Base-by-base conservation (phyloP, 1,284 basidiomycete species). In the Ganoderma sinense region DNA sequence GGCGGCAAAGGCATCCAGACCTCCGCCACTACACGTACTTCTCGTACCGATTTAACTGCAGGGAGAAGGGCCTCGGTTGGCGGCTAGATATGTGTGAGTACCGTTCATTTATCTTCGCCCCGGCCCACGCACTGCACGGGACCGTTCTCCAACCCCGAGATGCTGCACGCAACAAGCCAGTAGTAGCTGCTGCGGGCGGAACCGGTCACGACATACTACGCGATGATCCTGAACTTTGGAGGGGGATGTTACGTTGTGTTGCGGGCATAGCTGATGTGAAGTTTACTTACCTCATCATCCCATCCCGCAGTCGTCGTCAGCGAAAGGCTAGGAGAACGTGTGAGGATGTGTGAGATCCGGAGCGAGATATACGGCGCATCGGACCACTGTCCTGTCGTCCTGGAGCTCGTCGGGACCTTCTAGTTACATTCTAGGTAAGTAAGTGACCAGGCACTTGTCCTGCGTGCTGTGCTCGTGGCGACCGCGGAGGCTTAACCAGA, bases 321-420 rank as follows among this genome's bases (percentile, higher is more conserved):
- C 80, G 87, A 93, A 77, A 86, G 91, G 40, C 82, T 94, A 56
- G 80, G 81, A 26, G 84, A 88, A 31, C 84, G 85, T 53, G 91
- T 91, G 59, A 89, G 89, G 81, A 87, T 88, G 85, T 94, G 92
- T 76, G 93, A 94, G 78, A 96, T 96, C 69, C 85, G 95, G 56
- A 88, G 88, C 75, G 94, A 95, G 75, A 92, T 95, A 68, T 96
- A 94, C 71, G 94, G 94, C 3, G 93, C 94, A 56, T 95, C 93
- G 61, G 94, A 96, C 76, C 94, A 95, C 78, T 89, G 92, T 75
- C 94, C 94, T 11, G 80, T 96, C 36, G 88, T 91, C n/a, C 78
- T 94, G 81, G 94, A 95, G 76, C 85, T 94, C 60, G 84, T 73
- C 14, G 78, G 77, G 20, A 69, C 70, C 31, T 67, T 78, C 26